Base-by-base conservation (phyloP, 192 early-diverging fungal genomes). In the Coemansia sp. region DNA sequence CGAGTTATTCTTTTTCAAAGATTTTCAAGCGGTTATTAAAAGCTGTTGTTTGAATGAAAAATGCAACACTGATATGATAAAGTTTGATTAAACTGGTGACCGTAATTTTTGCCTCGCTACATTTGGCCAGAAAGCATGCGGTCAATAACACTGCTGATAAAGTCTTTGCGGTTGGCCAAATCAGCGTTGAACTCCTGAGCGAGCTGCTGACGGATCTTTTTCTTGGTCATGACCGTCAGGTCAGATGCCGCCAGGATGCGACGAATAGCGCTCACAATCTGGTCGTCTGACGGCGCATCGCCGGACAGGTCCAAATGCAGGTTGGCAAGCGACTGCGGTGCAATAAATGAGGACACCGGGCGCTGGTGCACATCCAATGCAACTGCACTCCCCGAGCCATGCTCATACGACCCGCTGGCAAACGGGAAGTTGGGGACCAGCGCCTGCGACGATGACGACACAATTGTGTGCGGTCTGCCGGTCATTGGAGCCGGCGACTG, bases 131-230 rank as follows among this genome's bases (percentile, higher is more conserved):
- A 51, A 18, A 73, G 71, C 14, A 64, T 67, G 30, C 61, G 56
- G 35, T 73, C 71, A 27, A 95, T 86, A 6, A 58, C 49, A 35
- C 83, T 71, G 54, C 87, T 89, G 52, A 95, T 92, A 76, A 89
- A 91, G 23, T 82, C 85, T 60, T 87, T 85, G 60, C 82, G 70
- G 6, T 65, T 40, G 0, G 66, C 62, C 73, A 94, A 63, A 51
- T 95, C 90, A 9, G 81, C 45, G 12, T 85, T 83, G 70, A 90
- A 93, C 21, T 83, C 65, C 4, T 64, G 71, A 7, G 81, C 74
- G 31, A 93, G 60, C 51, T 86, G 84, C 51, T 91, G 88, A 14
- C 91, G 84, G 47, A 95, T 87, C 71, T 90, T 87, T 60, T 88
- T 88, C 80, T 92, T 92, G 24, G 92, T 92, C 46, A 93, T 72